Base-by-base conservation (phyloP, 345 rosid genomes). In the Arabis hirsuta region DNA sequence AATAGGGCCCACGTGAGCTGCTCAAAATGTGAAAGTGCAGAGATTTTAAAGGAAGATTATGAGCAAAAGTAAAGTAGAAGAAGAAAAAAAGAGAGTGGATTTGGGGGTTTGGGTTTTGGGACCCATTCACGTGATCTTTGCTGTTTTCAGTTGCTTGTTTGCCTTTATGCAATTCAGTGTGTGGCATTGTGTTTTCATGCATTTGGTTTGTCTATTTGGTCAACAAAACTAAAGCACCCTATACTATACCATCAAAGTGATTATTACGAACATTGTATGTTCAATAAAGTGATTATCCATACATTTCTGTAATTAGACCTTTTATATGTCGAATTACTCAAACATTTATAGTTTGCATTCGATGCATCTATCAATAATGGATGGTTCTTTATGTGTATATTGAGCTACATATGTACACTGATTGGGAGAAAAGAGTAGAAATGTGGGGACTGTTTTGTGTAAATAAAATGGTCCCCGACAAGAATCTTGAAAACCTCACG, bases 21-120 rank as follows among this genome's bases (percentile, higher is more conserved):
- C 78, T 74, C 47, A 44, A 74, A 67, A 29, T 59, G 73, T 74
- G 78, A 74, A 74, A 74, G 62, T 41, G 63, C 39, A 73, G 29
- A 14, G 46, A 19, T 16, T 55, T 38, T 32, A 63, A 16, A 43
- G 12, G 27, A 62, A 36, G 16, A 3, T 52, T 12, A 52, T 29
- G 51, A 26, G 39, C 22, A 41, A 39, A 48, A 47, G 32, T 11
- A 47, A 47, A 47, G 11, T 1, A 32, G 53, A 45, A 29, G n/a
- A 8, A 13, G 9, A 27, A 62, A 50, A 22, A 22, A 1, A 22
- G 24, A 6, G 41, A 63, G 19, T 64, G 69, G 69, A 47, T 36
- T 64, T 64, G 6, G 69, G 64, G 41, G 41, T 36, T 9, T 36
- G 41, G 10, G 64, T 12, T 58, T 12, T 6, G 63, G 63, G 65